A percentile compares a stretch with the other conserved stretches of the same genome.
These are phyloP conservation scores for Cryptococcus sp. DNA, from an alignment of 1,284 basidiomycete genomes.

Conservation along the genomic window DNA sequence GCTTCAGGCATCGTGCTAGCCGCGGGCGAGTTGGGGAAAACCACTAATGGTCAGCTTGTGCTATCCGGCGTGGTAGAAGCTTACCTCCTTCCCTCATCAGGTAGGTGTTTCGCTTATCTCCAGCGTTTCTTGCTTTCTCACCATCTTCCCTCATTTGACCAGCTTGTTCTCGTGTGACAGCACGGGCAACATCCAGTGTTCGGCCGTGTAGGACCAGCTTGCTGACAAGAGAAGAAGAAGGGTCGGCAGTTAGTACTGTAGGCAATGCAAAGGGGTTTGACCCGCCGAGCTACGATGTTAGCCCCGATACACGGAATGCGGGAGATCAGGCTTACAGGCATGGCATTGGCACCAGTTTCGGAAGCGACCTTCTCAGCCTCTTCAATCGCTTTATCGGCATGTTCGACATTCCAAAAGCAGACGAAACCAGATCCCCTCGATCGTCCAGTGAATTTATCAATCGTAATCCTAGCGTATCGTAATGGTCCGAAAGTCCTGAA, in stretches of 20 bases:
- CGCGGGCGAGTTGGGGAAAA: slow-evolving; percentile 77
- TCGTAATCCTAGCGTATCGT: slow-evolving; percentile 86
- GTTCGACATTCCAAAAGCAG: slow-evolving; percentile 92
- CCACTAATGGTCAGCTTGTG: slow-evolving; percentile 55
- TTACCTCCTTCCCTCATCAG: slow-evolving; percentile 89
- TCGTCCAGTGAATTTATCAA: slow-evolving; percentile 77
- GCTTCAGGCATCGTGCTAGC: slow-evolving; percentile 62
- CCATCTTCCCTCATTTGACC: slow-evolving; percentile 78
- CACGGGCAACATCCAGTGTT: slow-evolving; percentile 82
- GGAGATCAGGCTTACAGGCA: slow-evolving; percentile 28
- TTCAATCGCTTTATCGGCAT: slow-evolving; percentile 78
- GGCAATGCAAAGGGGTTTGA: slow-evolving; percentile 81
- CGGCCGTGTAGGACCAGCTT: slow-evolving; percentile 86
- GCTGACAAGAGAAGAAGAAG: slow-evolving; percentile 77
- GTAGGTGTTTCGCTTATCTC: slow-evolving; percentile 94
- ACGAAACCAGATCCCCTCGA: slow-evolving; percentile 94
- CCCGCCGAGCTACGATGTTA: slow-evolving; percentile 29
- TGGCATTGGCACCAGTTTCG: slow-evolving; percentile 53
- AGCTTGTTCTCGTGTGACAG: slow-evolving; percentile 86
- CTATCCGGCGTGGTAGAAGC: neutral
- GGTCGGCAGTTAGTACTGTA: slow-evolving; percentile 90
- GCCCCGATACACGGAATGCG: slow-evolving; percentile 1
- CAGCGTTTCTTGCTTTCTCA: slow-evolving; percentile 77
- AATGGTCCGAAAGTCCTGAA: slow-evolving; percentile 89
- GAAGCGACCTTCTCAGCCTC: slow-evolving; percentile 69